phyloP scores from a whole-genome alignment of 192 early-diverging fungal genomes.

The Thamnidium elegans region DNA sequence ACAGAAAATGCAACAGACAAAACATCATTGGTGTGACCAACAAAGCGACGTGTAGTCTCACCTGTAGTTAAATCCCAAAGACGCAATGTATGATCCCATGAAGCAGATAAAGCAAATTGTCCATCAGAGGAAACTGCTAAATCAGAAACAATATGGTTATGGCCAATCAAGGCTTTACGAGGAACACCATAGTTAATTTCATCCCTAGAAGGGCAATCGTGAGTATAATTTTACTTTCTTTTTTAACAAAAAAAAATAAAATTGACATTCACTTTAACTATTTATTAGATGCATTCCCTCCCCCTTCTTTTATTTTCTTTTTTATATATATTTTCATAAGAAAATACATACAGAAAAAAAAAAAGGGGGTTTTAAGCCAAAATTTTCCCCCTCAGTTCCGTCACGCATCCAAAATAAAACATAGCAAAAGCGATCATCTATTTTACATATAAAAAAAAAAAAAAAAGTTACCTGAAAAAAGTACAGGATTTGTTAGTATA shows the following conservation, averaged over 20 bases:
- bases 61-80: constrained; percentile 97
- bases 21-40: constrained; percentile 95
- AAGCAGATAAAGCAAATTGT: constrained; percentile 94
- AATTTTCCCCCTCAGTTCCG: too few relatives aligned
- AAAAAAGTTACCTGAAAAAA: neutral
- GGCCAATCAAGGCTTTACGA: constrained; percentile 85
- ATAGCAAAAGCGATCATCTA: too few relatives aligned
- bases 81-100: constrained; percentile 98
- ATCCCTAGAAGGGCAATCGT: constrained; percentile 53
- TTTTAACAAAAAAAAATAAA: constrained; percentile 9
- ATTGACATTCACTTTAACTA: constrained; percentile 17
- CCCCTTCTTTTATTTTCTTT: neutral
- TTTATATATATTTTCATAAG: neutral
- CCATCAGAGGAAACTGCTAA: constrained; percentile 97
- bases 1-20: constrained; percentile 98
- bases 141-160: constrained; percentile 99
- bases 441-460: constrained; percentile 1
- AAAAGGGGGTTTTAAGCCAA: too few relatives aligned
- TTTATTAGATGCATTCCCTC: neutral
- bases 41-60: constrained; percentile 88
- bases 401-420: too few relatives aligned
- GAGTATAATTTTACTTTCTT: constrained; percentile 5
- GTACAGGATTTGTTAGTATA: constrained; percentile 1
- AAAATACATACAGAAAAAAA: too few relatives aligned
- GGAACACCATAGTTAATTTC: constrained; percentile 88